Percentiles rank a stretch among this genome's conserved stretches.
These are phyloP conservation scores for Monilinia fructigena DNA, from an alignment of 2,329 filamentous ascomycete genomes.

Conservation along the genomic window DNA sequence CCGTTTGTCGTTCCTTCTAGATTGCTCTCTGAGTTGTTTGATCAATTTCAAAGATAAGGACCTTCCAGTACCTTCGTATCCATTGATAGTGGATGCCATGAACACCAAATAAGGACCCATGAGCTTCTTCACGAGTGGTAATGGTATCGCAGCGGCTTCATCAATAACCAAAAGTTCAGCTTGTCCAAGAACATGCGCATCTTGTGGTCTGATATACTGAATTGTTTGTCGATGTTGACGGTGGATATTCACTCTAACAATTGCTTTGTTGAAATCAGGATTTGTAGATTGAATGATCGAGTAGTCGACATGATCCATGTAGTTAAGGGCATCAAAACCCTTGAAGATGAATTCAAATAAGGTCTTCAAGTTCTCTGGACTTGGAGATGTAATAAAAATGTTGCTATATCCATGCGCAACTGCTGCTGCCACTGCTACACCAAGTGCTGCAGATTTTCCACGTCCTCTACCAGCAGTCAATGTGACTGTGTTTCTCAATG, in stretches of 20 bases:
- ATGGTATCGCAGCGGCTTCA: constrained; percentile 92
- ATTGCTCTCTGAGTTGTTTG: constrained; percentile 93
- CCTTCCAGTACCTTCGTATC: constrained; percentile 94
- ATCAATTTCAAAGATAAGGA: constrained; percentile 95
- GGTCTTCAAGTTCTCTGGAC: constrained; percentile 97
- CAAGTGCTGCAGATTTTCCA: constrained; percentile 94
- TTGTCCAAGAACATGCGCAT: constrained; percentile 91
- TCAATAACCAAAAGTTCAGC: constrained; percentile 95
- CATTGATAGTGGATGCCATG: constrained; percentile 99
- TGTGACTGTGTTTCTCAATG: constrained; percentile 86
- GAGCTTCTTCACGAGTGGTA: constrained; percentile 87
- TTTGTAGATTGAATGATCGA: constrained; percentile 98
- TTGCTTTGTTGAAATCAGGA: constrained; percentile 98
- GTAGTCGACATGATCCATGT: constrained; percentile 94
- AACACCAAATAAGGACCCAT: constrained; percentile 98
- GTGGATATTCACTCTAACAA: constrained; percentile 95
- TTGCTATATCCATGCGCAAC: constrained; percentile 97
- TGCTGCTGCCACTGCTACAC: constrained; percentile 89
- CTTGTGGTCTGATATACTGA: constrained; percentile 96
- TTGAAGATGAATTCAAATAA: constrained; percentile 98
- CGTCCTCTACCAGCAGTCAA: constrained; percentile 91
- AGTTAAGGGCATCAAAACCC: constrained; percentile 90
- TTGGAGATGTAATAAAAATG: constrained; percentile 97
- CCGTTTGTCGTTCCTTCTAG: constrained; percentile 60
- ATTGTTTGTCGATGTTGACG: constrained; percentile 95